Evolutionary conservation across 768 basidiomycete genomes (phyloP).

Genomic region (Tricholoma furcatifolium): DNA sequence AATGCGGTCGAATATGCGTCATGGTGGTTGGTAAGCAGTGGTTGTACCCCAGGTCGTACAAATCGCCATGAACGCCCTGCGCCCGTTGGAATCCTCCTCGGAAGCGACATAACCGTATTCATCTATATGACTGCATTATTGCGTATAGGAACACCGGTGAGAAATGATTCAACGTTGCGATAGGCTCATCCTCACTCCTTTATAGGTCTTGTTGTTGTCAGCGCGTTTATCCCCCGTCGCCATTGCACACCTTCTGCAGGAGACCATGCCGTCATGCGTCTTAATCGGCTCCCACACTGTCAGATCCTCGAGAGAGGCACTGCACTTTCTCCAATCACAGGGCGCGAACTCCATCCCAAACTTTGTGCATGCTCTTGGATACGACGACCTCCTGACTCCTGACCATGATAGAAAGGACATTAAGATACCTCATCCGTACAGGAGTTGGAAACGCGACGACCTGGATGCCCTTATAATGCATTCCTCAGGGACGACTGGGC

Average conservation of each 20-base stretch:
- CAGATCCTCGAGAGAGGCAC: slow-evolving; percentile 29
- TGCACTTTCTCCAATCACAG: slow-evolving; percentile 17
- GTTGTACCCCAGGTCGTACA: slow-evolving; percentile 25
- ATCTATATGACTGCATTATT: slow-evolving; percentile 36
- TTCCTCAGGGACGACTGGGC: slow-evolving; percentile 50
- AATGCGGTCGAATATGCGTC: slow-evolving; percentile 31
- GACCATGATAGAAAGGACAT: slow-evolving; percentile 12
- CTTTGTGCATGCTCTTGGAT: slow-evolving; percentile 24
- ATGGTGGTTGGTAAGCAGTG: slow-evolving; percentile 30
- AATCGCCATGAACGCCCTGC: slow-evolving; percentile 21
- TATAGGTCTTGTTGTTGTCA: slow-evolving; percentile 34
- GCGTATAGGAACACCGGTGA: slow-evolving; percentile 35
- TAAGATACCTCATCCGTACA: slow-evolving; percentile 26
- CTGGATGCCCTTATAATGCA: slow-evolving; percentile 44
- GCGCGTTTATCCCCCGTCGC: slow-evolving; percentile 34
- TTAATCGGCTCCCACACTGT: slow-evolving; percentile 30
- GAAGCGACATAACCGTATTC: slow-evolving; percentile 36
- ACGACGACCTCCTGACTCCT: slow-evolving; percentile 27
- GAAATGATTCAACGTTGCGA: slow-evolving; percentile 2
- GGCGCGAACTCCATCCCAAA: slow-evolving; percentile 13
- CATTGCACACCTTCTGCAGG: slow-evolving; percentile 32
- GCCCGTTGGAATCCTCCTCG: slow-evolving; percentile 36
- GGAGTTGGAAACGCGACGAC: slow-evolving; percentile 23
- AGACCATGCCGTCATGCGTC: slow-evolving; percentile 28
- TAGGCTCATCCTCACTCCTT: background rate